These are phyloP conservation scores for Nicotiana paniculata DNA, from an alignment of 257 asterid species.

Conservation along the genomic window DNA sequence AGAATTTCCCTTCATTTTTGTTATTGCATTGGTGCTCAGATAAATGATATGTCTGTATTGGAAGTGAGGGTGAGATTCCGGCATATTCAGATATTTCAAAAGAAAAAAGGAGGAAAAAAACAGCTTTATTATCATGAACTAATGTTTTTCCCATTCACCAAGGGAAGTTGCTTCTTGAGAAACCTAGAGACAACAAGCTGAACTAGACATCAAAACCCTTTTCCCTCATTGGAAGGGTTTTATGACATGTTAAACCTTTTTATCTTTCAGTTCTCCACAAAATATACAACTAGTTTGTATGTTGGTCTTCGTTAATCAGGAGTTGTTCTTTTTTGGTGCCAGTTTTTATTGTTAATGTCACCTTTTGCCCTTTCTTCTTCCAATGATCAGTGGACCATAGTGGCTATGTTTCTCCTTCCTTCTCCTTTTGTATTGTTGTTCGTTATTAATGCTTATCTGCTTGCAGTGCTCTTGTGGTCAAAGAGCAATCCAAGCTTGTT, in stretches of 20 bases:
- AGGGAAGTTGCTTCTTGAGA: too few relatives aligned
- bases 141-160: too few relatives aligned
- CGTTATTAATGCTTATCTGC: neutral
- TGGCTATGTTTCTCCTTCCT: neutral
- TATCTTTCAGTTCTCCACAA: neutral
- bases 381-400: neutral
- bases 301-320: neutral
- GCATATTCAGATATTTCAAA: too few relatives aligned
- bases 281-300: too few relatives aligned
- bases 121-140: too few relatives aligned
- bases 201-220: neutral
- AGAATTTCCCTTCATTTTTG: too few relatives aligned
- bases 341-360: neutral
- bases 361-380: neutral
- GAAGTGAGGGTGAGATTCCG: too few relatives aligned
- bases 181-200: neutral
- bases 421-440: neutral
- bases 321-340: neutral
- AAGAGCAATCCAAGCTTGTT: neutral
- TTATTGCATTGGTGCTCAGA: too few relatives aligned
- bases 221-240: neutral
- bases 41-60: too few relatives aligned
- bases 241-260: neutral
- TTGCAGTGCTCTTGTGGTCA: neutral
- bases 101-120: too few relatives aligned